These are phyloP conservation scores for Cordyceps militaris DNA, from an alignment of 2,329 filamentous ascomycete species.

Conservation along the genomic window DNA sequence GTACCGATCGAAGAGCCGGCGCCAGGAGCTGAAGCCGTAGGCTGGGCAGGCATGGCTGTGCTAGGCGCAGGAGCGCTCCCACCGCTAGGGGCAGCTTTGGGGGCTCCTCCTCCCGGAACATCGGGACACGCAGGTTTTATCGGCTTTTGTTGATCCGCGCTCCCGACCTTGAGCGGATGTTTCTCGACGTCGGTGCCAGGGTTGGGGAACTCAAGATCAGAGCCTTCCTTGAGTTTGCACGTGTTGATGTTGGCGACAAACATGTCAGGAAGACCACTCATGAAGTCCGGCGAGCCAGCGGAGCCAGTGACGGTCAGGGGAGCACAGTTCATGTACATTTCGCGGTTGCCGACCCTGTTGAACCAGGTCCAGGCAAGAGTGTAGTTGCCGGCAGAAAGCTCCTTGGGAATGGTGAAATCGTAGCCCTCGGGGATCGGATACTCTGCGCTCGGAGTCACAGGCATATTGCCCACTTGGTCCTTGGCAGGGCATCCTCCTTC, in stretches of 20 bases:
- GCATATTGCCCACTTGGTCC: slow-evolving; percentile 50
- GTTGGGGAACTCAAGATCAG: slow-evolving; percentile 59
- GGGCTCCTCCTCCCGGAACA: slow-evolving; percentile 23
- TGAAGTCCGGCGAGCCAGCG: slow-evolving; percentile 43
- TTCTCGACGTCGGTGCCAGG: neutral
- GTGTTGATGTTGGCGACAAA: slow-evolving; percentile 63
- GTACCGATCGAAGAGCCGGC: too few species aligned
- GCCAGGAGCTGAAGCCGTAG: neutral
- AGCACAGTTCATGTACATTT: slow-evolving; percentile 98
- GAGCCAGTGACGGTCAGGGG: slow-evolving; percentile 58
- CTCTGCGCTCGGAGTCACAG: slow-evolving; percentile 36
- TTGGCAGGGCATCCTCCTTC: slow-evolving; percentile 75
- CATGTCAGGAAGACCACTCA: slow-evolving; percentile 60
- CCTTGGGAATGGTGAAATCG: slow-evolving; percentile 62
- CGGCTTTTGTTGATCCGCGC: too few species aligned
- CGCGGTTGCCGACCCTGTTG: slow-evolving; percentile 85
- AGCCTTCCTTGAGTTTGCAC: slow-evolving; percentile 50
- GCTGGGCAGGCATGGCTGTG: slow-evolving; percentile 1
- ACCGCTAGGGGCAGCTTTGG: slow-evolving; percentile 16
- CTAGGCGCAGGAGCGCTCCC: slow-evolving; percentile 15
- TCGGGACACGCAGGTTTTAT: too few species aligned
- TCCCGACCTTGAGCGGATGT: too few species aligned
- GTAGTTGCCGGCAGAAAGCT: slow-evolving; percentile 68
- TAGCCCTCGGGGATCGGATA: slow-evolving; percentile 49
- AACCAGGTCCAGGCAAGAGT: slow-evolving; percentile 92